Percentiles rank a stretch among this genome's conserved stretches.
phyloP scores from a whole-genome alignment of 495 filamentous ascomycete species.

The Clohesyomyces aquaticus region DNA sequence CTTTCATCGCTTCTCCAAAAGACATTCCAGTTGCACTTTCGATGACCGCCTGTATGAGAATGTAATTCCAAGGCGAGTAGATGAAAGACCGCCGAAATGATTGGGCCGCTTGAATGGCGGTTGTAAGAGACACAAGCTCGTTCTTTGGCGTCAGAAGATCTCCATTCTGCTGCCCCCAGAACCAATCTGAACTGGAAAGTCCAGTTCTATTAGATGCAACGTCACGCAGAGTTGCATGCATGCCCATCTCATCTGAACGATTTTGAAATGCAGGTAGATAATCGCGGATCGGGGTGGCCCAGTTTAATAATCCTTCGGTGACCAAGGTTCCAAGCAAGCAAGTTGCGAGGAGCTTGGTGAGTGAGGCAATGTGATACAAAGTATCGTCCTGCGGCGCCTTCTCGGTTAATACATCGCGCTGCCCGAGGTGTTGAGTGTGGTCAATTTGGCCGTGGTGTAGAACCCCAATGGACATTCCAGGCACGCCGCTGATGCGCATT shows the following conservation, averaged over 20 bases:
- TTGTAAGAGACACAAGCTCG: not conserved
- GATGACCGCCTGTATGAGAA: conserved; percentile 12
- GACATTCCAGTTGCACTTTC: conserved; percentile 7
- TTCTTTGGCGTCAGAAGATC: not conserved
- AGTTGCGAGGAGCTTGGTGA: conserved; percentile 49
- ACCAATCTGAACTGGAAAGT: conserved; percentile 4
- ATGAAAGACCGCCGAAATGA: conserved; percentile 10
- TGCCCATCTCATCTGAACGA: conserved; percentile 5
- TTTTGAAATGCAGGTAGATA: conserved; percentile 41
- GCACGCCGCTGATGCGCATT: conserved; percentile 4
- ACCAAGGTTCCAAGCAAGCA: conserved; percentile 47
- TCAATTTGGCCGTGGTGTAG: conserved; percentile 5
- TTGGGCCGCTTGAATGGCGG: conserved; percentile 2
- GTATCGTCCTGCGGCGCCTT: conserved; percentile 42
- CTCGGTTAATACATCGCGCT: not conserved
- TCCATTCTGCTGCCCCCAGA: conserved; percentile 8
- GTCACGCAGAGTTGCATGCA: conserved; percentile 11
- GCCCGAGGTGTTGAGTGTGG: conserved; percentile 14
- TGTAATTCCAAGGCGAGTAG: conserved; percentile 27
- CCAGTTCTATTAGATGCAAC: conserved; percentile 11
- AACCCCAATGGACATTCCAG: conserved; percentile 12
- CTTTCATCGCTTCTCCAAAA: not conserved
- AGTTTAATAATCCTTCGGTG: conserved; percentile 39
- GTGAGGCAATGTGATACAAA: conserved; percentile 48
- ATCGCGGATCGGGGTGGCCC: conserved; percentile 36